Evolutionary conservation across 768 basidiomycete species (phyloP).

Genomic region (Zangia roseola): DNA sequence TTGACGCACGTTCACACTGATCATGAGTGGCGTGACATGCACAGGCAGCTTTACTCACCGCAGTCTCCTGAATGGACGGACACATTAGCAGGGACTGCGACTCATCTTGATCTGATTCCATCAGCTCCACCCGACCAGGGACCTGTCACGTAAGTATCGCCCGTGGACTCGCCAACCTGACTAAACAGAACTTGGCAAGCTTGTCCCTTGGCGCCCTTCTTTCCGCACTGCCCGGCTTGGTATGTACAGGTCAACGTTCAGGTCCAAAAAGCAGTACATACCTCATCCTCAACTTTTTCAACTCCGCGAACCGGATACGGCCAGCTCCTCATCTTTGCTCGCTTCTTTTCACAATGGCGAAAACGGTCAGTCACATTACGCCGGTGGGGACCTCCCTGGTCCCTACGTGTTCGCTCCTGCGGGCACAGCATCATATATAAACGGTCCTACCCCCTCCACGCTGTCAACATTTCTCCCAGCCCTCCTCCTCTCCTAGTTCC

Average conservation of each 20-base stretch:
- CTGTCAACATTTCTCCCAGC: not conserved
- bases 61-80: not conserved
- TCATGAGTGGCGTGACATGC: slow-evolving; percentile 25
- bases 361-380: slow-evolving; percentile 23
- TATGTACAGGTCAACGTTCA: not conserved
- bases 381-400: slow-evolving; percentile 21
- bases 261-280: not conserved
- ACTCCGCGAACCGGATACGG: slow-evolving; percentile 33
- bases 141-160: slow-evolving; percentile 12
- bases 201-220: slow-evolving; percentile 5
- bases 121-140: too few species aligned
- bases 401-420: slow-evolving; percentile 16
- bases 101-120: not conserved
- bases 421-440: slow-evolving; percentile 24
- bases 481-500: slow-evolving; percentile 10
- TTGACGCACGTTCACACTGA: slow-evolving; percentile 20
- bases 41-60: not conserved
- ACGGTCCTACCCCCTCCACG: slow-evolving; percentile 1
- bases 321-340: slow-evolving; percentile 20
- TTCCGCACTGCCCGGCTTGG: slow-evolving; percentile 7
- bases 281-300: slow-evolving; percentile 5
- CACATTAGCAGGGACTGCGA: not conserved
- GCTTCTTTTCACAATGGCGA: slow-evolving; percentile 27
- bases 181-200: not conserved
- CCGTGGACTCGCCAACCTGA: not conserved